These are phyloP conservation scores for Trichoderma gracile DNA, from an alignment of 2,329 filamentous ascomycete species.

Conservation along the genomic window DNA sequence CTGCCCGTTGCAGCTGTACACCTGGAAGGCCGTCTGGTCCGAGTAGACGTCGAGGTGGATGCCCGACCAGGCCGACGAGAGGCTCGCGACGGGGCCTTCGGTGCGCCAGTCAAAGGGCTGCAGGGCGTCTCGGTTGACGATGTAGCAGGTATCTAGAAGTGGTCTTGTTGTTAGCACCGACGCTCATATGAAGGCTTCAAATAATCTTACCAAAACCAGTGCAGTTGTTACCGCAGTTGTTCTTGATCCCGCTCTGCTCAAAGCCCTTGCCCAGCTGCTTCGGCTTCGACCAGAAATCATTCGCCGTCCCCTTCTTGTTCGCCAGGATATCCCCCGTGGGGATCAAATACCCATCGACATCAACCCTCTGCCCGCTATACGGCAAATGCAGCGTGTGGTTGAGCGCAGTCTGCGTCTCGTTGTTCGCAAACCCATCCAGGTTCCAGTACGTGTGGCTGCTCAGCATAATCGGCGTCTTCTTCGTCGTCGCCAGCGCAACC, in stretches of 20 bases:
- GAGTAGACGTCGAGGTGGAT: conserved; percentile 80
- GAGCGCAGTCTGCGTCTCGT: conserved; percentile 62
- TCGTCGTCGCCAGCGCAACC: conserved; percentile 67
- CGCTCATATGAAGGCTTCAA: neutral
- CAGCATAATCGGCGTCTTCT: conserved; percentile 82
- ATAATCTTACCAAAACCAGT: conserved; percentile 71
- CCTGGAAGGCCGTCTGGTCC: conserved; percentile 84
- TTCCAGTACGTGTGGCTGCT: conserved; percentile 79
- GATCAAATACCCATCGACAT: conserved; percentile 69
- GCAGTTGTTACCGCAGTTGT: conserved; percentile 80
- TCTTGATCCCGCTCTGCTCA: conserved; percentile 59
- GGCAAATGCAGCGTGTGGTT: conserved; percentile 75
- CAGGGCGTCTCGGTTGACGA: conserved; percentile 62
- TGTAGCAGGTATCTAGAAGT: conserved; percentile 66
- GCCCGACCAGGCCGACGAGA: conserved; percentile 74
- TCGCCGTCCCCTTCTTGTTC: conserved; percentile 66
- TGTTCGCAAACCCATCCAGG: conserved; percentile 75
- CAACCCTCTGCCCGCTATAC: conserved; percentile 69
- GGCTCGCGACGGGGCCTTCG: conserved; percentile 60
- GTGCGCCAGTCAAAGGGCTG: conserved; percentile 65
- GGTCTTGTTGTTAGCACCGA: neutral
- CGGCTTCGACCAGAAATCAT: conserved; percentile 79
- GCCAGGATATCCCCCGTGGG: conserved; percentile 75
- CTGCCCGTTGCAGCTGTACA: conserved; percentile 80
- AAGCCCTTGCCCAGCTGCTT: conserved; percentile 77